Percentiles rank a stretch among this genome's conserved stretches.
Conservation (phyloP, 352 stramenopile genomes). For the Pythium phragmitis region DNA sequence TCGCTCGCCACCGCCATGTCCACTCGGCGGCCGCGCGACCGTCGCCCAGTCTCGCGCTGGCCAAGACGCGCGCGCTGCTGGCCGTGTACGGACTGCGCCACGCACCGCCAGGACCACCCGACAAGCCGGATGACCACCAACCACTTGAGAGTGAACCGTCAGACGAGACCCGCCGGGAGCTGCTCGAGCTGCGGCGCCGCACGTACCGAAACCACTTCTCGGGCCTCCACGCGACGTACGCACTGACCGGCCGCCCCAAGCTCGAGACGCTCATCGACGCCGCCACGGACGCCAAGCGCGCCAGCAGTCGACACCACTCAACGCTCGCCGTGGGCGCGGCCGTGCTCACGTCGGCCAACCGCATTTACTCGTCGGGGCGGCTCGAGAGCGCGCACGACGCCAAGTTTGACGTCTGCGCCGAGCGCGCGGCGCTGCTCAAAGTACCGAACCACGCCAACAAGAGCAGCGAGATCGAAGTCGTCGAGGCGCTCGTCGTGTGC, state of each 20-base stretch:
- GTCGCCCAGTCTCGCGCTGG: slow-evolving; percentile 12
- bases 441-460: slow-evolving; percentile 25
- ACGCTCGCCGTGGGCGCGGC: slow-evolving; percentile 48
- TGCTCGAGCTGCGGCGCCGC: slow-evolving; percentile 36
- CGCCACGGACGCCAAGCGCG: slow-evolving; percentile 32
- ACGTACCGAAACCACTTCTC: slow-evolving; percentile 57
- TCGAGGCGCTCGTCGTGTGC: slow-evolving; percentile 55
- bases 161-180: slow-evolving; percentile 26
- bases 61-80: slow-evolving; percentile 24
- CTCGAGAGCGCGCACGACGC: slow-evolving; percentile 43
- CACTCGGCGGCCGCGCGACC: neutral
- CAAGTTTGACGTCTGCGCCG: slow-evolving; percentile 48
- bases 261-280: slow-evolving; percentile 58
- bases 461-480: slow-evolving; percentile 13
- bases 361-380: slow-evolving; percentile 39
- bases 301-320: slow-evolving; percentile 29
- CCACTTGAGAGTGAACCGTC: neutral
- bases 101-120: neutral
- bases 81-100: slow-evolving; percentile 24
- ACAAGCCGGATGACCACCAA: neutral
- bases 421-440: slow-evolving; percentile 56
- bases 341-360: slow-evolving; percentile 44
- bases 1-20: slow-evolving; percentile 8
- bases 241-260: slow-evolving; percentile 31
- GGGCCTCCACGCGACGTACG: slow-evolving; percentile 35